Conservation (phyloP, 106 monocot species). For the Dioscorea dumetorum region DNA sequence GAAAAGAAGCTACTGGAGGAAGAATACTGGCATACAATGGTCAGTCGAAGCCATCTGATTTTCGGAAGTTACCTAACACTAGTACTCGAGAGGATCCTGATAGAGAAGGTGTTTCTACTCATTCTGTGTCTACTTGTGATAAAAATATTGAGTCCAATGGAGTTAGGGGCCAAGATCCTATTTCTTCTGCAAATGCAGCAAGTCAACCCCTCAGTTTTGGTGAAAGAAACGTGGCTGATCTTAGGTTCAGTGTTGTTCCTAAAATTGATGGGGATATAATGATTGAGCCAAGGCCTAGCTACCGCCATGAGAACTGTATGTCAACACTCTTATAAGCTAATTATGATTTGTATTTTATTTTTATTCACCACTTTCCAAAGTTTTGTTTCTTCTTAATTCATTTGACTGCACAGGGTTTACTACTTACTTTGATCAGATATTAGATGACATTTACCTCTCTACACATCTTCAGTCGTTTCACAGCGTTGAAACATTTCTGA, state of each 20-base stretch:
- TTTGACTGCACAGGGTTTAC: too few relatives aligned
- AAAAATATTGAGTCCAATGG: constrained; percentile 29
- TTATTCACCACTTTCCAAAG: too few relatives aligned
- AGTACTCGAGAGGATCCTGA: constrained; percentile 39
- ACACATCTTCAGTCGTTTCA: constrained; percentile 78
- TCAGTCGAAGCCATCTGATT: constrained; percentile 32
- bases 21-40: constrained; percentile 26
- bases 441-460: constrained; percentile 55
- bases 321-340: not conserved
- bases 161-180: constrained; percentile 22
- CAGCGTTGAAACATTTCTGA: constrained; percentile 72
- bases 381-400: too few relatives aligned
- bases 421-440: too few relatives aligned
- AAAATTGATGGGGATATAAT: constrained; percentile 26
- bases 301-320: constrained; percentile 13
- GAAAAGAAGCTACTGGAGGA: constrained; percentile 35
- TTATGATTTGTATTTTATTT: not conserved
- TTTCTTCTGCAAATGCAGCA: constrained; percentile 30
- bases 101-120: constrained; percentile 10
- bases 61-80: constrained; percentile 25
- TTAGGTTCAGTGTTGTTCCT: constrained; percentile 19
- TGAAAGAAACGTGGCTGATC: constrained; percentile 32
- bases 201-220: constrained; percentile 24
- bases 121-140: constrained; percentile 9
- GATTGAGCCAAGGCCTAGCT: constrained; percentile 39